Evolutionary conservation across 352 stramenopile genomes (phyloP), one percentile per base, ranked within the genome.

Genomic region (Pythium brachiatum): DNA sequence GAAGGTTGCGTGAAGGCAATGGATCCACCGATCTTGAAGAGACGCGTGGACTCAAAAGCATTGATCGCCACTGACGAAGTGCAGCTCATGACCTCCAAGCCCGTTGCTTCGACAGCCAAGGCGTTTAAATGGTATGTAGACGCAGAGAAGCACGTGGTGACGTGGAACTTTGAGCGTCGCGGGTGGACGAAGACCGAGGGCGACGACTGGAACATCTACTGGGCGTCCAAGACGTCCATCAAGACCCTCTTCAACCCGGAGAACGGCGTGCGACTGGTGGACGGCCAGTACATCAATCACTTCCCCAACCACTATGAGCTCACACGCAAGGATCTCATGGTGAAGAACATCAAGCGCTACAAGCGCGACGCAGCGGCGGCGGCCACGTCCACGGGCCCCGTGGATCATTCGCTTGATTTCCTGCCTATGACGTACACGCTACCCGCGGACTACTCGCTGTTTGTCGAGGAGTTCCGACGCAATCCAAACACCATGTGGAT

Each of bases 161-260:
- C 86, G 56, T 92, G 81, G 81, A 92, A 89, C 62, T 91, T 89
- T 61, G 83, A 90, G 69, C 81, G 88, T 44, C 81, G 89, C 36
- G 87, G 89, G 38, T 97, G 89, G 88, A 67, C 76, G 48, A 89
- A 88, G 31, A 90, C 88, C 0, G 83, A 93, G 25, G 78, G 76
- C 6, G 84, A 95, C 55, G 92, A 97, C 79, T 97, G 92, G 92
- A 96, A 98, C 70, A 81, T 97, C 59, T 97, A 96, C 74, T 97
- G 92, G 92, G 92, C 90, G 43, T 96, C 77, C 65, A 95, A 97
- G 52, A 72, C 74, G 18, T 94, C 73, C 26, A 89, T 97, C 63
- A 96, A 93, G 70, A 82, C 63, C 50, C 77, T 97, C 32, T 96
- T 97, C 68, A 96, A 96, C 60, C 85, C 88, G 1, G 90, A 97